Base-by-base conservation (phyloP, 257 asterid species). In the Paulownia fortunei region DNA sequence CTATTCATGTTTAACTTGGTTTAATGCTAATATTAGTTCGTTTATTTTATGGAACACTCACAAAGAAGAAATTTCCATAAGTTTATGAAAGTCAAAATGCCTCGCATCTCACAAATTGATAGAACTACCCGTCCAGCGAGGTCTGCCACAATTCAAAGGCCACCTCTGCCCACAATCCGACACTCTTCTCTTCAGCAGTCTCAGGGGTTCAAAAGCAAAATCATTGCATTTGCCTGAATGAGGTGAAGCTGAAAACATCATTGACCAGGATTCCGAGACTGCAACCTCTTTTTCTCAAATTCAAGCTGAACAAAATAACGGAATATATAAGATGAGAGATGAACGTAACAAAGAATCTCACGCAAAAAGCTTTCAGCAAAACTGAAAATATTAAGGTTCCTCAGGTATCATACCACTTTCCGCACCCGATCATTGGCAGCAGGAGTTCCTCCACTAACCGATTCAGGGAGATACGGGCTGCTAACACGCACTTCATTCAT, bases 391-490 rank as follows among this genome's bases (percentile, higher is more conserved):
- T 37, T 36, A 21, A 27, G 18, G 73, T 62, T 54, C 6, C 4
- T 21, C 0, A 10, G 52, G 80, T 34, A 68, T 63, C 75, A 87
- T 87, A 91, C 99, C 99, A 95, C 99, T 95, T 95, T 95, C 3
- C 98, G 91, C 74, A 93, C 99, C 0, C 99, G 90, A 18, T 93
- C 98, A 72, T 95, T 95, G 77, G 99, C 98, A 84, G 98, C 92
- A 41, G 98, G 86, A 47, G 98, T 93, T 69, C 99, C 99, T 32
- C 99, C 98, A 6, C 34, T 69, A 39, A 95, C 99, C 1, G 97
- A 93, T 76, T 95, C 98, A 0, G 99, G 92, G 74, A 87, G 94
- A 83, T 95, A 95, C 0, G 99, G 99, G 85, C 92, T 90, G 88
- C 92, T 84, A 61, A 95, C 98, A 63, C 97, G 96, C 80, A 95